Base-by-base conservation (phyloP, 257 asterid species). In the Jacaranda mimosifolia region DNA sequence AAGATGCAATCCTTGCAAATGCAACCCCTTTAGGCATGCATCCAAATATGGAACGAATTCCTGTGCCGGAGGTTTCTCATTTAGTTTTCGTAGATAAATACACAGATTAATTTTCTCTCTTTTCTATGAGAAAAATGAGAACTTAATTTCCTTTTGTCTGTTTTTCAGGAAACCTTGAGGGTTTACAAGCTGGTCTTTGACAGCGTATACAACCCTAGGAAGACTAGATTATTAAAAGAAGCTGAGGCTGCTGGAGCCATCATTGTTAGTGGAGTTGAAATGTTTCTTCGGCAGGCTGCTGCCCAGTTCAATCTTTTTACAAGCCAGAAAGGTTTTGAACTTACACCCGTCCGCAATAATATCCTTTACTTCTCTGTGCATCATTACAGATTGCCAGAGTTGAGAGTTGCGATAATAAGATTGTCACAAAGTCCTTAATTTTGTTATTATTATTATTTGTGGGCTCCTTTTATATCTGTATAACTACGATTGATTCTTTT, bases 1-100 rank as follows among this genome's bases (percentile, higher is more conserved):
- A 82, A 70, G 92, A 88, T 58, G 83, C 95, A 8, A 83, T 90
- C 73, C 91, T 90, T 48, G 92, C 92, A 67, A 90, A 90, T 79
- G 95, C 95, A 19, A 90, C 95, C 4, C 95, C 95, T 68, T 17
- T 90, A 56, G 95, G 92, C 85, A 90, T 90, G 95, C 83, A 90
- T 82, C 95, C 95, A 13, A 84, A 88, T 32, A 80, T 53, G 45
- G 82, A 86, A 9, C 79, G 90, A 57, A 86, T 90, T 56, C 93
- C 93, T 15, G 88, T 90, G 68, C 66, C 80, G 1, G 73, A 88
- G 84, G 84, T 81, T 35, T 39, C 19, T 45, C 35, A 38, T 55
- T 65, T 7, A 43, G 26, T 63, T 26, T 26, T 26, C 2, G 32
- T 26, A 26, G 32, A 26, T 26, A 2, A 26, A 26, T 48, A 48